Conservation (phyloP, 2,329 filamentous ascomycete species). For the Trichoderma guizhouense region DNA sequence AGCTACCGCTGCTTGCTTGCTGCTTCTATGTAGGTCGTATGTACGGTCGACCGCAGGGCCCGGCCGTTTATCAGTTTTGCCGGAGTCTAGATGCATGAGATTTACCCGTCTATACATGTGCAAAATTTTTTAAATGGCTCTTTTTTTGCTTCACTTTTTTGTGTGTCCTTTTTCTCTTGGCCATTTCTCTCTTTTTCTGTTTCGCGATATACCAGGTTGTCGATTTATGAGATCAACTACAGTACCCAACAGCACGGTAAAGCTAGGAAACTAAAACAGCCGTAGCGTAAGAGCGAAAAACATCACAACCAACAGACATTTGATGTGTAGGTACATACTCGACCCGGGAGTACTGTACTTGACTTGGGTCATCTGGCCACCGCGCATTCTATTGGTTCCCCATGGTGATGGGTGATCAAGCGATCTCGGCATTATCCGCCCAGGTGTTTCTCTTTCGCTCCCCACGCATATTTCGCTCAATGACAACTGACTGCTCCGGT, state of each 20-base stretch:
- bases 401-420: conserved; percentile 9
- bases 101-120: background rate
- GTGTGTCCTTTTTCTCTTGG: background rate
- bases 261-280: background rate
- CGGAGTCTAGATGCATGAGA: background rate
- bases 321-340: background rate
- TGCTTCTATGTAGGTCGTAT: background rate
- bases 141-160: background rate
- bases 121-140: background rate
- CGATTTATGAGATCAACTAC: background rate
- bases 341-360: background rate
- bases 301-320: background rate
- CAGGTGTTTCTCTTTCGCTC: background rate
- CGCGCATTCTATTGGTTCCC: conserved; percentile 3
- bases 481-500: background rate
- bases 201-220: background rate
- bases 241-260: background rate
- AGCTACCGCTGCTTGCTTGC: background rate
- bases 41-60: background rate
- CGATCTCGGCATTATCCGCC: conserved; percentile 18
- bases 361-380: background rate
- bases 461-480: conserved; percentile 3
- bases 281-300: background rate
- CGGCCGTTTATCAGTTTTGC: conserved; percentile 11
- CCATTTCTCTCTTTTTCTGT: background rate